phyloP scores from a whole-genome alignment of 805 yeast genomes.

The Saturnispora serradocipensis region DNA sequence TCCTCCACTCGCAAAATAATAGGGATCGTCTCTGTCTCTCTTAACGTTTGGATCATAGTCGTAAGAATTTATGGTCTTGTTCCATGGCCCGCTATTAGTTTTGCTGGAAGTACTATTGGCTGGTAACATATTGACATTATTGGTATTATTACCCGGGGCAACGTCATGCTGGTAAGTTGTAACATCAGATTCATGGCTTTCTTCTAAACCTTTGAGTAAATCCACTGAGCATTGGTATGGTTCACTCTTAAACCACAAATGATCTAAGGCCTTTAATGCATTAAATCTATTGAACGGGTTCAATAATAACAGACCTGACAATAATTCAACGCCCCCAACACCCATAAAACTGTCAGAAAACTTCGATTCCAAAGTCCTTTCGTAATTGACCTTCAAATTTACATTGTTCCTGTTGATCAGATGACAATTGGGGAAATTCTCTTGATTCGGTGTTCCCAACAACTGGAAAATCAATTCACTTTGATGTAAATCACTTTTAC shows the following conservation, averaged over 20 bases:
- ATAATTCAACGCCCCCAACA: constrained; percentile 42
- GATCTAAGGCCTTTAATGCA: constrained; percentile 68
- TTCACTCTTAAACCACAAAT: constrained; percentile 54
- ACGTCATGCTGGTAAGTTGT: constrained; percentile 41
- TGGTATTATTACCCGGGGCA: neutral
- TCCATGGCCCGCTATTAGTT: neutral
- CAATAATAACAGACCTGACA: constrained; percentile 53
- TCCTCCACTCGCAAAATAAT: neutral
- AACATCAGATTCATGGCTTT: constrained; percentile 83
- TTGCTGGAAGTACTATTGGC: neutral
- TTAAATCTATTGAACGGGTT: constrained; percentile 70
- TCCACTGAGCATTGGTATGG: constrained; percentile 54
- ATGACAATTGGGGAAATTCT: constrained; percentile 52
- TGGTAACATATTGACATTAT: neutral
- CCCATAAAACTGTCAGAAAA: constrained; percentile 31
- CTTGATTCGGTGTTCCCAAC: constrained; percentile 67
- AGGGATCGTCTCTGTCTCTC: constrained; percentile 6
- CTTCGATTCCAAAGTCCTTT: constrained; percentile 38
- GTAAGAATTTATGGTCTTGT: neutral
- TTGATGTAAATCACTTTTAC: constrained; percentile 81
- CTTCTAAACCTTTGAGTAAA: constrained; percentile 62
- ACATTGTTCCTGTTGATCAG: constrained; percentile 48
- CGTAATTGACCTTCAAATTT: constrained; percentile 22
- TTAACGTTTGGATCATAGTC: constrained; percentile 1
- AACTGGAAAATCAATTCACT: constrained; percentile 71